These are phyloP conservation scores for Arthrobotrys sphaeroides DNA, from an alignment of 2,329 filamentous ascomycete species.

Conservation along the genomic window DNA sequence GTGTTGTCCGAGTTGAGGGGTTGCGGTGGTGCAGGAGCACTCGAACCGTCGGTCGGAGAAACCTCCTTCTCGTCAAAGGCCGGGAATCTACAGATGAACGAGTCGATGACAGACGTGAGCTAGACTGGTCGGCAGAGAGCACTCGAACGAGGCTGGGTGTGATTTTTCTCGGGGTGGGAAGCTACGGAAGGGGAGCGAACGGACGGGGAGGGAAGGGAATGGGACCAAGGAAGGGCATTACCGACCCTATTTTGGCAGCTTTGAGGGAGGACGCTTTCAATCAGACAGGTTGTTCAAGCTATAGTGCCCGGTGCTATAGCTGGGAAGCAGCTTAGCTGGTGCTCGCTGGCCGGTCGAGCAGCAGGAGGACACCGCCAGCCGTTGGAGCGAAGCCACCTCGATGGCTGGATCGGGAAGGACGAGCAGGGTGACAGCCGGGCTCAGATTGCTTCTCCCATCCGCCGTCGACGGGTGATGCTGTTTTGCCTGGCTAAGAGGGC, in stretches of 20 bases:
- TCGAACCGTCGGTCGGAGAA: conserved; percentile 44
- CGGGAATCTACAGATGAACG: conserved; percentile 24
- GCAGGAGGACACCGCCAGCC: conserved; percentile 11
- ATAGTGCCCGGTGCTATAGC: conserved; percentile 19
- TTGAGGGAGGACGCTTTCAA: conserved; percentile 19
- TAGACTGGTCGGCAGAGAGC: not conserved
- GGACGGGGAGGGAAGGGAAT: conserved; percentile 4
- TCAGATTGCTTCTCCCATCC: conserved; percentile 8
- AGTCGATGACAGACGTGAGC: conserved; percentile 12
- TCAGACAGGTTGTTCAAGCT: conserved; percentile 21
- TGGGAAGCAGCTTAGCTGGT: not conserved
- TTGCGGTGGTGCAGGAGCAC: conserved; percentile 39
- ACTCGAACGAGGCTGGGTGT: not conserved
- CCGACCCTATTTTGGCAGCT: conserved; percentile 53
- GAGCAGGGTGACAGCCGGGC: conserved; percentile 11
- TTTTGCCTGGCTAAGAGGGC: not conserved
- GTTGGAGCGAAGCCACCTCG: conserved; percentile 5
- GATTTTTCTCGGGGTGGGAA: not conserved
- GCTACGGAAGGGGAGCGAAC: conserved; percentile 12
- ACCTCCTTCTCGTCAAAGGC: conserved; percentile 45
- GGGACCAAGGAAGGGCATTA: conserved; percentile 16
- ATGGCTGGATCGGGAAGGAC: conserved; percentile 15
- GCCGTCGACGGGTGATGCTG: not conserved
- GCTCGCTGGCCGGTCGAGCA: conserved; percentile 1
- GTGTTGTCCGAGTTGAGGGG: conserved; percentile 30